These are phyloP conservation scores for Infundibulicybe gibba DNA, from an alignment of 768 basidiomycete species.

Conservation along the genomic window DNA sequence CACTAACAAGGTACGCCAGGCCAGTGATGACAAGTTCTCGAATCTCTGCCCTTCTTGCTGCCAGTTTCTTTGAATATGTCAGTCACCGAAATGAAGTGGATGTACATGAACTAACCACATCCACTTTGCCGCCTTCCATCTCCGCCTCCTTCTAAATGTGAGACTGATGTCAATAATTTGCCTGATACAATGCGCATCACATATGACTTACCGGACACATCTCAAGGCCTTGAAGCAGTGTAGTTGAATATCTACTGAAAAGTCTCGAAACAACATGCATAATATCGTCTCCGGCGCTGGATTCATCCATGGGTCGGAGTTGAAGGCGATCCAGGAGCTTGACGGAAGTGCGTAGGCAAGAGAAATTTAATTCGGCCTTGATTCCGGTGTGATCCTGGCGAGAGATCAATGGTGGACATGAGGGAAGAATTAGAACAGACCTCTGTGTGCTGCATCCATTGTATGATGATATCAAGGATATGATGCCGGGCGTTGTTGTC, in stretches of 20 bases:
- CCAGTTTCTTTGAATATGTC: conserved; percentile 31
- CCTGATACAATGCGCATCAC: no score
- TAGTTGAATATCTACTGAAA: conserved; percentile 74
- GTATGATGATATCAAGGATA: conserved; percentile 72
- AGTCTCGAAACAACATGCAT: conserved; percentile 70
- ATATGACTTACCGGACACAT: conserved; percentile 29
- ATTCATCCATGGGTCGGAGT: conserved; percentile 50
- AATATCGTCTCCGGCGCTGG: conserved; percentile 57
- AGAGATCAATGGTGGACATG: neutral
- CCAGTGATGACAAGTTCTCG: conserved; percentile 78
- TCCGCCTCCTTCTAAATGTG: conserved; percentile 20
- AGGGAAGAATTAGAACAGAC: conserved; percentile 35
- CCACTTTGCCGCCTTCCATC: no score
- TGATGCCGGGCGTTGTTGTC: conserved; percentile 64
- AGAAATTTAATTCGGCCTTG: conserved; percentile 69
- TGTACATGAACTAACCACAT: no score
- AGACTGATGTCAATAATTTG: conserved; percentile 4
- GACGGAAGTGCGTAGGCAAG: conserved; percentile 70
- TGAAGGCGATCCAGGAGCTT: conserved; percentile 74
- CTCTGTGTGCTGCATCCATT: conserved; percentile 62
- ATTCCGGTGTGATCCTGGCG: conserved; percentile 13
- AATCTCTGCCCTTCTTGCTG: conserved; percentile 56
- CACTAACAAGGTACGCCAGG: conserved; percentile 74
- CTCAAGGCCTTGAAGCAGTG: conserved; percentile 61
- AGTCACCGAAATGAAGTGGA: no score